phyloP scores from a whole-genome alignment of 2,329 filamentous ascomycete genomes.

The Myriosclerotinia curreyana region DNA sequence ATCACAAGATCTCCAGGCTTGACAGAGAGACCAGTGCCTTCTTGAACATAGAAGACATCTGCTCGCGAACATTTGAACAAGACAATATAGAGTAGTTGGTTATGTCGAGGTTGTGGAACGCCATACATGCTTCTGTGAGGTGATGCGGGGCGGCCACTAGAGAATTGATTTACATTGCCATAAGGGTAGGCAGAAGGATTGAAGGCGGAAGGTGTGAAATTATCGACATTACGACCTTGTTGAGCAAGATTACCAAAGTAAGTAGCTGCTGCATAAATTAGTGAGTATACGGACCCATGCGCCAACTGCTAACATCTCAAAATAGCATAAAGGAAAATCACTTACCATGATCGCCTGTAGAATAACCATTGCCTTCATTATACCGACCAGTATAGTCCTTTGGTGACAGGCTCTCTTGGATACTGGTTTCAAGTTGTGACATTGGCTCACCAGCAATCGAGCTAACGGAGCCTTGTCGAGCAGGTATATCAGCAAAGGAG shows the following conservation, averaged over 20 bases:
- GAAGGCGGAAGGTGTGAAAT: constrained; percentile 25
- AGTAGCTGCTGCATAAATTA: constrained; percentile 33
- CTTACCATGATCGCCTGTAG: constrained; percentile 40
- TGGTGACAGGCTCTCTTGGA: constrained; percentile 36
- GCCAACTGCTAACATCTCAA: not conserved
- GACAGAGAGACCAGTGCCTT: constrained; percentile 87
- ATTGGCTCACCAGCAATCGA: constrained; percentile 52
- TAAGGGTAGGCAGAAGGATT: constrained; percentile 35
- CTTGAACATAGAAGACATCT: constrained; percentile 95
- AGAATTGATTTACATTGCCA: constrained; percentile 31
- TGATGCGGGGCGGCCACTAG: constrained; percentile 49
- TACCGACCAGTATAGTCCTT: constrained; percentile 36
- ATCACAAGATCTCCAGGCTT: constrained; percentile 93
- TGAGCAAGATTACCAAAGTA: constrained; percentile 38
- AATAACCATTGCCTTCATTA: constrained; percentile 35
- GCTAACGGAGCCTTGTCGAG: constrained; percentile 61
- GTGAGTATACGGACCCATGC: constrained; percentile 28
- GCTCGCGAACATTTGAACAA: constrained; percentile 95
- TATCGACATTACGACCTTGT: constrained; percentile 31
- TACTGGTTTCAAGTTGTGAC: constrained; percentile 40
- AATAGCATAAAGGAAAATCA: constrained; percentile 8
- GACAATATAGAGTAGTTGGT: constrained; percentile 79
- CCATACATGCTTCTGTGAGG: constrained; percentile 62
- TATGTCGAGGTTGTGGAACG: constrained; percentile 59
- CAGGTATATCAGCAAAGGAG: constrained; percentile 71